These are phyloP conservation scores for Corylus americana DNA, from an alignment of 306 rosid genomes.

Conservation along the genomic window DNA sequence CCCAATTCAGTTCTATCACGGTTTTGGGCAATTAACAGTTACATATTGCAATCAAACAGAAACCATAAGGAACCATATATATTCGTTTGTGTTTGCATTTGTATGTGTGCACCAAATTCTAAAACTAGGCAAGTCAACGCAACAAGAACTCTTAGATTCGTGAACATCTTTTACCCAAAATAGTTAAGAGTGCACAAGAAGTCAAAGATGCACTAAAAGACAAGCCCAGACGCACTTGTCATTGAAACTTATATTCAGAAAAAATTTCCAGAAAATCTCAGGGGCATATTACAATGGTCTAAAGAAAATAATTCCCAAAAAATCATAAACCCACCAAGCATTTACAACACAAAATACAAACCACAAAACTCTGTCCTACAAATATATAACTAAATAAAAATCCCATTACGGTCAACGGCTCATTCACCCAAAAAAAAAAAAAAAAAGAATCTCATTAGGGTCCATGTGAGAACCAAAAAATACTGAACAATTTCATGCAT, in stretches of 20 bases:
- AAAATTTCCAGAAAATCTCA: background rate
- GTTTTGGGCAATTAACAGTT: no score
- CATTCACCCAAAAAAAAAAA: no score
- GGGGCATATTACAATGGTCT: background rate
- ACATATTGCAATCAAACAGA: no score
- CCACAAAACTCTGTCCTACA: background rate
- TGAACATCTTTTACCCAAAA: background rate
- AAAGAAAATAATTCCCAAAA: background rate
- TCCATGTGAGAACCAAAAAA: background rate
- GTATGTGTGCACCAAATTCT: background rate
- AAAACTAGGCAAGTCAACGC: background rate
- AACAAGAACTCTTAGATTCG: background rate
- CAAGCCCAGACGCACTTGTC: background rate
- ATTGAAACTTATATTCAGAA: background rate
- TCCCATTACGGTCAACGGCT: background rate
- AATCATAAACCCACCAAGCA: background rate
- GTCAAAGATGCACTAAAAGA: background rate
- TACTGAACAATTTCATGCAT: background rate
- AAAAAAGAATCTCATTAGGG: background rate
- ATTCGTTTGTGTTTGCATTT: no score
- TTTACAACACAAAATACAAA: background rate
- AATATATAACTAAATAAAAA: background rate
- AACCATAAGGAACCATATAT: background rate
- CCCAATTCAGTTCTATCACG: no score
- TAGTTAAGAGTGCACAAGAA: background rate